Conservation (phyloP, 495 filamentous ascomycete species). For the Rhizodiscina lignyota region DNA sequence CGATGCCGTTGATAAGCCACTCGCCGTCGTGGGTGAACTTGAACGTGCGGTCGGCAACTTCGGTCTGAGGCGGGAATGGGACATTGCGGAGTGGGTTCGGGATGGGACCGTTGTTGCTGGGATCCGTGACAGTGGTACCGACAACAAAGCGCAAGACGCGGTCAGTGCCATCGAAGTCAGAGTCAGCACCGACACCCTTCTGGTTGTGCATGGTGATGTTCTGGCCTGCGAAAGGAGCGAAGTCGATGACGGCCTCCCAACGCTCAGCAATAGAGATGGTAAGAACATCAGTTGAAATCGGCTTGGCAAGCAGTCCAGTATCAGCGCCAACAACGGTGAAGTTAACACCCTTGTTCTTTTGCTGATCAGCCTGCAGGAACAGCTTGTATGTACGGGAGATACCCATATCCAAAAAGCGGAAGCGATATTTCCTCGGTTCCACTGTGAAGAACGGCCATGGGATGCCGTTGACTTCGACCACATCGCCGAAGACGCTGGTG, state of each 20-base stretch:
- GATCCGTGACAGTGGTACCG: too few relatives aligned
- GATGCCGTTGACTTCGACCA: slow-evolving; percentile 40
- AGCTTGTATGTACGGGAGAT: too few relatives aligned
- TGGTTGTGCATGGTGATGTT: slow-evolving; percentile 30
- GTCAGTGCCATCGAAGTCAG: slow-evolving; percentile 30
- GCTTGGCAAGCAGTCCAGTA: slow-evolving; percentile 26
- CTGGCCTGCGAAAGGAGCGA: slow-evolving; percentile 27
- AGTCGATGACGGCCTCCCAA: slow-evolving; percentile 39
- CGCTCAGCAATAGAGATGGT: slow-evolving; percentile 37
- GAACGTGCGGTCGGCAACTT: too few relatives aligned
- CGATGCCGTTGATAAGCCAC: too few relatives aligned
- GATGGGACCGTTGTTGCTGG: too few relatives aligned
- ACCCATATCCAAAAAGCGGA: slow-evolving; percentile 33
- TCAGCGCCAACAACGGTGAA: slow-evolving; percentile 41
- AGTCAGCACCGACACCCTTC: slow-evolving; percentile 25
- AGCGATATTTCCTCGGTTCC: slow-evolving; percentile 38
- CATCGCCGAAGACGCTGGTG: slow-evolving; percentile 38
- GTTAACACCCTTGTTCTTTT: slow-evolving; percentile 16
- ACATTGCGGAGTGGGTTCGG: too few relatives aligned
- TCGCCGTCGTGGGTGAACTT: too few relatives aligned
- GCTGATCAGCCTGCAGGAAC: slow-evolving; percentile 20
- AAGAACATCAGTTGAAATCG: slow-evolving; percentile 20
- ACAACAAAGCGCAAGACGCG: slow-evolving; percentile 38
- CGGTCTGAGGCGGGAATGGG: too few relatives aligned
- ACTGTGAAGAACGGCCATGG: slow-evolving; percentile 38